Conservation (phyloP, 129 eudicot species). For the Lactuca sativa region DNA sequence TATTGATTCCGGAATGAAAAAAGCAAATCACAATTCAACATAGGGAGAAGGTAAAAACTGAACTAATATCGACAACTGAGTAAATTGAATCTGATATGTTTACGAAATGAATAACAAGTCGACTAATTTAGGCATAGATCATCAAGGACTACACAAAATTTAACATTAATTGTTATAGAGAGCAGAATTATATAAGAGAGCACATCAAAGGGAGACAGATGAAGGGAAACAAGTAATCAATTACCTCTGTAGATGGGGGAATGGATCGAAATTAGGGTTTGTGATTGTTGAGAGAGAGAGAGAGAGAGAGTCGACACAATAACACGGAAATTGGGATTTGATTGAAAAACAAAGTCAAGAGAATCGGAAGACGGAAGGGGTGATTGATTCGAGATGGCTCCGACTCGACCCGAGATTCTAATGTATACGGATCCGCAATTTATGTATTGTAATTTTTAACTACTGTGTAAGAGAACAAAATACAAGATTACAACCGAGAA, state of each 20-base stretch:
- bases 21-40: slow-evolving; percentile 1
- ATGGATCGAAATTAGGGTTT: slow-evolving; percentile 30
- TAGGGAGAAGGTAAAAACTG: neutral
- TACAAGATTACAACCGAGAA: too few relatives aligned
- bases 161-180: neutral
- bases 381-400: slow-evolving; percentile 3
- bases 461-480: too few relatives aligned
- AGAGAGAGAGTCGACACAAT: slow-evolving; percentile 6
- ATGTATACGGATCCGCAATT: neutral
- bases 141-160: neutral
- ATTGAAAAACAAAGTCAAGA: slow-evolving; percentile 23
- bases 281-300: slow-evolving; percentile 10
- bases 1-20: neutral
- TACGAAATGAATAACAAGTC: neutral
- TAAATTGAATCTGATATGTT: slow-evolving; percentile 4
- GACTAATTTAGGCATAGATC: slow-evolving; percentile 7
- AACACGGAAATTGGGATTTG: slow-evolving; percentile 8
- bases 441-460: too few relatives aligned
- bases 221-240: slow-evolving; percentile 12
- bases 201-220: slow-evolving; percentile 5
- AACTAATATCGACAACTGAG: neutral
- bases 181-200: neutral
- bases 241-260: slow-evolving; percentile 24
- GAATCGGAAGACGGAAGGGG: slow-evolving; percentile 17
- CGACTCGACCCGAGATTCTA: neutral